Evolutionary conservation across 345 rosid species (phyloP), one percentile per base, ranked within the genome.

Genomic region (Gossypioides kirkii): DNA sequence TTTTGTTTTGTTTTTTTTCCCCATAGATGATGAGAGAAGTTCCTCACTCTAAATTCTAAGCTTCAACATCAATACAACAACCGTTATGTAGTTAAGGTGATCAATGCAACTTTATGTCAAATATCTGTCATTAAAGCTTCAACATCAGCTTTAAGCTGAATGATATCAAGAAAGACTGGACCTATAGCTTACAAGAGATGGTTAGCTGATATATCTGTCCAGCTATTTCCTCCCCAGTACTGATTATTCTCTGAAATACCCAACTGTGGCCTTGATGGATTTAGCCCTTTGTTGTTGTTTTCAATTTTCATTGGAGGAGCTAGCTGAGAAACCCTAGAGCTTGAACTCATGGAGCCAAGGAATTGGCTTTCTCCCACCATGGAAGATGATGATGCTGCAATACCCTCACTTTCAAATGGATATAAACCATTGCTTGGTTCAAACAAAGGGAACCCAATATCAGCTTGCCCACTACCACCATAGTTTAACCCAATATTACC

Each of bases 241-340:
- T 86, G 89, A 46, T 75, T 83, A 74, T 81, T 79, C 63, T 85
- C 83, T 2, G 86, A 47, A 54, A 78, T 46, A n/a, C 79, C 82
- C 68, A 81, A 56, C 50, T 67, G 71, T 43, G 80, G 80, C 73
- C 82, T 80, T 3, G 87, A 61, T 22, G 85, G 64, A 77, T 83
- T 87, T 50, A 82, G 53, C 59, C 59, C 78, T 76, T 69, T 45
- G 84, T 32, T 32, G 20, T 73, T 72, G 20, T 74, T 84, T 80
- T 91, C 97, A 81, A 77, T 85, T 81, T 91, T 91, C 61, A 87
- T 79, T 6, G 86, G 86, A 46, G 61, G 83, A 76, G 86, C 77
- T 26, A 80, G 9, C 46, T 86, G 86, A 69, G 87, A 82, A 87
- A 74, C 87, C 85, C 97, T 85, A 84, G 89, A 76, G 73, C 73